phyloP scores from a whole-genome alignment of 805 yeast genomes.

The Spathaspora gorwiae region DNA sequence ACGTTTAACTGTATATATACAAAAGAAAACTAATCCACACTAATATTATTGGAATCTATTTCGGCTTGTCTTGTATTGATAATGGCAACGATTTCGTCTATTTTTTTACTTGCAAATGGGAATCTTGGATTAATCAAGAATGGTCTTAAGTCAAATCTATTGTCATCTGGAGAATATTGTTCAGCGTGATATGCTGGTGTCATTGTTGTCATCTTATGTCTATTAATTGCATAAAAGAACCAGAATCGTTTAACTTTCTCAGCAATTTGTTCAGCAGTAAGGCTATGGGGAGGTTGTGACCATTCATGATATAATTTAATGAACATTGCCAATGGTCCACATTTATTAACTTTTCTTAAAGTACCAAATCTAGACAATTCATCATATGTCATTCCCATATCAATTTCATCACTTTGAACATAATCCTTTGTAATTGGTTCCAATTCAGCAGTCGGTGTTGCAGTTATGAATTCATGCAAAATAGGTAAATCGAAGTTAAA shows the following conservation, averaged over 20 bases:
- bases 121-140: constrained; percentile 86
- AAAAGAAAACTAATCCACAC: constrained; percentile 39
- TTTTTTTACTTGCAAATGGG: constrained; percentile 84
- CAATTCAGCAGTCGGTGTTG: constrained; percentile 96
- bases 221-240: constrained; percentile 88
- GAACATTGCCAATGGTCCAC: constrained; percentile 97
- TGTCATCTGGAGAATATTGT: constrained; percentile 96
- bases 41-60: constrained; percentile 26
- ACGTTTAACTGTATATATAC: neutral
- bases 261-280: constrained; percentile 81
- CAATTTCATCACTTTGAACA: constrained; percentile 94
- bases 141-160: constrained; percentile 94
- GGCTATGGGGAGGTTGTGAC: constrained; percentile 62
- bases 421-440: constrained; percentile 92
- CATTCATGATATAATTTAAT: constrained; percentile 85
- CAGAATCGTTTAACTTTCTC: constrained; percentile 89
- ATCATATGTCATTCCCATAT: constrained; percentile 98
- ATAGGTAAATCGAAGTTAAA: constrained; percentile 69
- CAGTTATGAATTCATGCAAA: constrained; percentile 71
- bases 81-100: constrained; percentile 69
- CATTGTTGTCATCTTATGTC: constrained; percentile 96
- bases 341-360: constrained; percentile 84
- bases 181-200: constrained; percentile 98
- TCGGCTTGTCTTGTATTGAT: constrained; percentile 41
- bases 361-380: constrained; percentile 89